Evolutionary conservation across 768 basidiomycete genomes (phyloP).

Genomic region (Leccinum ochraceum): DNA sequence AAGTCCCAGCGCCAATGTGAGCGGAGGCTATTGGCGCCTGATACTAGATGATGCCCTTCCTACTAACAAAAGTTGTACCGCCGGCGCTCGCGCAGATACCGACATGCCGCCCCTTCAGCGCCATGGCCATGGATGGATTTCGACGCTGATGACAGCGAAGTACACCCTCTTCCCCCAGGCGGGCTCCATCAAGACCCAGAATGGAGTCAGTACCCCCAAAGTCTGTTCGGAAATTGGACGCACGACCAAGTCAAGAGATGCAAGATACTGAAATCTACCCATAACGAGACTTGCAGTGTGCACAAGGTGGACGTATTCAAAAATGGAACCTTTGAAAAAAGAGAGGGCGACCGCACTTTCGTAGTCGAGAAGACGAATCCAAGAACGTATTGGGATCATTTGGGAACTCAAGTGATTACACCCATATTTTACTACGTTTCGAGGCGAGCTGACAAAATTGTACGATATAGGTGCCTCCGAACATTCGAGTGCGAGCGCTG

Average conservation of each 20-base stretch:
- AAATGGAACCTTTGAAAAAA: constrained; percentile 19
- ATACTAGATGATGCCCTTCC: not conserved
- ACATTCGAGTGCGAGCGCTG: constrained; percentile 47
- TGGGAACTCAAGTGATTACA: constrained; percentile 31
- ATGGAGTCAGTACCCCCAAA: constrained; percentile 34
- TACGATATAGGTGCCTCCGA: constrained; percentile 26
- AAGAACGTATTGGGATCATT: constrained; percentile 34
- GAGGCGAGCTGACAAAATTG: not conserved
- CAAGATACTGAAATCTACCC: constrained; percentile 21
- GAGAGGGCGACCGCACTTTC: constrained; percentile 1
- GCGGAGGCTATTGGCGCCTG: constrained; percentile 3
- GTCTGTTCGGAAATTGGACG: constrained; percentile 38
- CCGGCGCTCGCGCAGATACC: constrained; percentile 24
- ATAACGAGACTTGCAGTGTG: constrained; percentile 16
- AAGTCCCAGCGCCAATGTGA: constrained; percentile 31
- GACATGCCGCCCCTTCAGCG: constrained; percentile 42
- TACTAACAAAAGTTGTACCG: not conserved
- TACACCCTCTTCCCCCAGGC: constrained; percentile 18
- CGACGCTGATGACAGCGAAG: constrained; percentile 27
- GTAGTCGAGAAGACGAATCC: constrained; percentile 10
- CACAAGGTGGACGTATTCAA: constrained; percentile 27
- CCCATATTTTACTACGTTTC: not conserved
- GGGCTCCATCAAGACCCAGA: constrained; percentile 5
- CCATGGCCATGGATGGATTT: constrained; percentile 47
- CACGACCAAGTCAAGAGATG: constrained; percentile 33